These are phyloP conservation scores for Pichia sp. DNA, from an alignment of 1,139 yeast species.

Conservation along the genomic window DNA sequence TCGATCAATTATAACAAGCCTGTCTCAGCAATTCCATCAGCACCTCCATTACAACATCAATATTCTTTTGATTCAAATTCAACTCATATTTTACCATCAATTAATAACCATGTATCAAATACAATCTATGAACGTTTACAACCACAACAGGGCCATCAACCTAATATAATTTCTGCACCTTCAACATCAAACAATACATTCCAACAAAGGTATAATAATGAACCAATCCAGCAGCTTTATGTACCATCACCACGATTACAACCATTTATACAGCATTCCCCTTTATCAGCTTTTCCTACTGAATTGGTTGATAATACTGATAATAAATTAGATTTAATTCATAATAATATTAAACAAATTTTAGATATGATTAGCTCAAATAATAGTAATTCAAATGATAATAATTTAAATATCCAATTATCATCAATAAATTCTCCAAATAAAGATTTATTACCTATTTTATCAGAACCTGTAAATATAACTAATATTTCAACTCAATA, in stretches of 20 bases:
- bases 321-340: conserved; percentile 1
- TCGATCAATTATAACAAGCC: background rate
- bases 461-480: conserved; percentile 5
- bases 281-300: background rate
- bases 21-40: background rate
- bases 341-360: conserved; percentile 6
- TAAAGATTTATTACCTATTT: conserved; percentile 1
- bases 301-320: background rate
- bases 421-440: background rate
- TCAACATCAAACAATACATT: background rate
- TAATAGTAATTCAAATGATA: background rate
- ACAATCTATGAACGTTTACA: background rate
- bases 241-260: conserved; percentile 2
- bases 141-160: no score
- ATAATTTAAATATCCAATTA: background rate
- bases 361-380: background rate
- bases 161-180: no score
- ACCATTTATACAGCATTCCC: background rate
- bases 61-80: background rate
- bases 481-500: conserved; percentile 10
- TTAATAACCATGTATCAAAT: background rate
- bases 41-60: background rate
- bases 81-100: conserved; percentile 6
- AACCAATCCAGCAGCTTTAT: background rate
- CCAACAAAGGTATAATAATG: background rate